phyloP scores from a whole-genome alignment of 2,329 filamentous ascomycete species.

The Colletotrichum musicola region DNA sequence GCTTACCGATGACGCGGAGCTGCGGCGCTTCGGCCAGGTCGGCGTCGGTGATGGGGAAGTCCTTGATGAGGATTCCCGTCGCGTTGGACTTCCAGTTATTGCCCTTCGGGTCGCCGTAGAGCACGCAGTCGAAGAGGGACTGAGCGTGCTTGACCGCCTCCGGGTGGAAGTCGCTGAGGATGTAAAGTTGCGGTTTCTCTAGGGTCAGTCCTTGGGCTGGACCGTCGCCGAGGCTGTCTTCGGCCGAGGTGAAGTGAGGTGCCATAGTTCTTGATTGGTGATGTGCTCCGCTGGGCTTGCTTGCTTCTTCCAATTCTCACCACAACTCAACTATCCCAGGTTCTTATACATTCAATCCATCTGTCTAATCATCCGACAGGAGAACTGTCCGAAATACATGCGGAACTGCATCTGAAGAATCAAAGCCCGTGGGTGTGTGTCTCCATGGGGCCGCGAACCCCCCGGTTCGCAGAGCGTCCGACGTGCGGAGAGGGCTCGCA shows the following conservation, averaged over 20 bases:
- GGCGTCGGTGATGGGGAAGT: conserved; percentile 47
- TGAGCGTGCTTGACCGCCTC: conserved; percentile 48
- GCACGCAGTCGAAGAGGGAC: conserved; percentile 51
- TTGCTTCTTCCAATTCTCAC: background rate
- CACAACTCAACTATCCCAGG: background rate
- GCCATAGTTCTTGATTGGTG: background rate
- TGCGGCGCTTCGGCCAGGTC: conserved; percentile 43
- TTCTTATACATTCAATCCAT: background rate
- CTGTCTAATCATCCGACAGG: background rate
- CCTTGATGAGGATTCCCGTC: conserved; percentile 50
- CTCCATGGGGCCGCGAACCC: background rate
- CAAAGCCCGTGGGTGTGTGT: background rate
- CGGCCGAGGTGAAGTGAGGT: background rate
- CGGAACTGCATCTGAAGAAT: background rate
- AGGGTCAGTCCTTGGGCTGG: no score
- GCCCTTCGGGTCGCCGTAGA: conserved; percentile 47
- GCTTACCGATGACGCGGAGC: conserved; percentile 46
- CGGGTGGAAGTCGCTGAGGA: conserved; percentile 51
- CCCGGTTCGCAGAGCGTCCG: background rate
- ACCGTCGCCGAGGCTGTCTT: background rate
- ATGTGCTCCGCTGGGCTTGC: background rate
- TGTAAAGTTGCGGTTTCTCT: conserved; percentile 48
- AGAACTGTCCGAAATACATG: background rate
- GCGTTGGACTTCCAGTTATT: conserved; percentile 52
- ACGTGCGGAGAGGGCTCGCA: background rate